Conservation (phyloP, 2,329 filamentous ascomycete species). For the Pseudogymnoascus destructans region DNA sequence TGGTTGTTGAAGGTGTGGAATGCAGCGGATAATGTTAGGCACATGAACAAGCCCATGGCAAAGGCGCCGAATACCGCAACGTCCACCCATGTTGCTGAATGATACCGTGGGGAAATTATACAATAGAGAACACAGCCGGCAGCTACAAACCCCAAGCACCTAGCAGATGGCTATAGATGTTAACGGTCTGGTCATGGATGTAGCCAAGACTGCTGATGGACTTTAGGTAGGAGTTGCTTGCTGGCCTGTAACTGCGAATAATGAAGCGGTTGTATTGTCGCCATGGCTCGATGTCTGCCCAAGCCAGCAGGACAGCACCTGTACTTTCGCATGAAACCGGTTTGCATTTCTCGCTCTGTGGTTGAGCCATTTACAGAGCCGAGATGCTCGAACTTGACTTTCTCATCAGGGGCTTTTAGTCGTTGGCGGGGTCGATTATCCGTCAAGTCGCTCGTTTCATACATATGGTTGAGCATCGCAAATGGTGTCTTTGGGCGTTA, state of each 20-base stretch:
- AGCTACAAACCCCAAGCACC: not conserved
- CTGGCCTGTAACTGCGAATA: not conserved
- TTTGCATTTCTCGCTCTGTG: not conserved
- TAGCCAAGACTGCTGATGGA: slow-evolving; percentile 1
- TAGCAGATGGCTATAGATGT: not conserved
- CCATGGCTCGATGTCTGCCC: not conserved
- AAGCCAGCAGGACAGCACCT: not conserved
- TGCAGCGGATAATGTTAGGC: not conserved
- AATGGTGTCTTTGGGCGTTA: not conserved
- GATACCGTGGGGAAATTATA: not conserved
- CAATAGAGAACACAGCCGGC: not conserved
- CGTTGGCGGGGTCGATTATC: not conserved
- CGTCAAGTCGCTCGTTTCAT: not conserved
- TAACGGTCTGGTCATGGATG: not conserved
- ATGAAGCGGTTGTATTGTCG: slow-evolving; percentile 6
- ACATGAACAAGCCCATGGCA: not conserved
- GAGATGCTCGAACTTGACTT: not conserved
- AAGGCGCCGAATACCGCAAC: slow-evolving; percentile 1
- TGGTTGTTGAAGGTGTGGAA: slow-evolving; percentile 4
- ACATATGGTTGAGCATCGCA: slow-evolving; percentile 2
- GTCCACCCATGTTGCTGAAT: not conserved
- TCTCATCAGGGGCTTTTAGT: not conserved
- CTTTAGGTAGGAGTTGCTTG: not conserved
- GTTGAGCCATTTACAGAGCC: not conserved
- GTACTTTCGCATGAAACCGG: not conserved